Conservation (phyloP, 805 yeast species). For the Saccharomycopsis schoenii region DNA sequence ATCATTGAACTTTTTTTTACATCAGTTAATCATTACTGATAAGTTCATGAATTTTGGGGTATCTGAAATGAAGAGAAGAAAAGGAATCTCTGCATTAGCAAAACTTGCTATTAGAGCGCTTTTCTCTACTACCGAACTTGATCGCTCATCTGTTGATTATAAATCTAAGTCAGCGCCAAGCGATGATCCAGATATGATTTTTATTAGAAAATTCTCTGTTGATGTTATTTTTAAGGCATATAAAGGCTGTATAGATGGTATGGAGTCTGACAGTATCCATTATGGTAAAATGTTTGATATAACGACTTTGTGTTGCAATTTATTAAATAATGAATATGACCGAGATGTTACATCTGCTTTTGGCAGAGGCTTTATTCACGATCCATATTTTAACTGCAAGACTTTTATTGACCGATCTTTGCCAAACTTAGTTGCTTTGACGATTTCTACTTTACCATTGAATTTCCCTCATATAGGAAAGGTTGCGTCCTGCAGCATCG, state of each 20-base stretch:
- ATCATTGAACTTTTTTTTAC: constrained; percentile 65
- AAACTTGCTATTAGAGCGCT: constrained; percentile 52
- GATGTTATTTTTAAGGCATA: constrained; percentile 58
- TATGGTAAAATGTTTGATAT: constrained; percentile 48
- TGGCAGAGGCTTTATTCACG: constrained; percentile 26
- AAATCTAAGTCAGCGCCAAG: constrained; percentile 22
- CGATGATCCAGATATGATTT: constrained; percentile 60
- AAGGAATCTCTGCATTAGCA: constrained; percentile 52
- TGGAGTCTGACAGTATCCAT: constrained; percentile 31
- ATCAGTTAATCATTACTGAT: constrained; percentile 58
- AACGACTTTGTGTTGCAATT: constrained; percentile 33
- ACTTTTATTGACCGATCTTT: constrained; percentile 60
- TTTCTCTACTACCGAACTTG: constrained; percentile 46
- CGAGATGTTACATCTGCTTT: constrained; percentile 1
- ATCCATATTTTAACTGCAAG: constrained; percentile 53
- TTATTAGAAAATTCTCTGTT: constrained; percentile 62
- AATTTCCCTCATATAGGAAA: constrained; percentile 59
- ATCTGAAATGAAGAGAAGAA: constrained; percentile 39
- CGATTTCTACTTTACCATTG: constrained; percentile 59
- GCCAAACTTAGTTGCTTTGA: constrained; percentile 44
- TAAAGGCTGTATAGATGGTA: constrained; percentile 36
- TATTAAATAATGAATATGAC: constrained; percentile 22
- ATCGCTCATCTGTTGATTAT: constrained; percentile 23
- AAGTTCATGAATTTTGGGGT: constrained; percentile 27
- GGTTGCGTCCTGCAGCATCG: constrained; percentile 48